Percentiles rank a stretch among this genome's conserved stretches.
These are phyloP conservation scores for Starmerella asiatica DNA, from an alignment of 805 yeast genomes.

Conservation along the genomic window DNA sequence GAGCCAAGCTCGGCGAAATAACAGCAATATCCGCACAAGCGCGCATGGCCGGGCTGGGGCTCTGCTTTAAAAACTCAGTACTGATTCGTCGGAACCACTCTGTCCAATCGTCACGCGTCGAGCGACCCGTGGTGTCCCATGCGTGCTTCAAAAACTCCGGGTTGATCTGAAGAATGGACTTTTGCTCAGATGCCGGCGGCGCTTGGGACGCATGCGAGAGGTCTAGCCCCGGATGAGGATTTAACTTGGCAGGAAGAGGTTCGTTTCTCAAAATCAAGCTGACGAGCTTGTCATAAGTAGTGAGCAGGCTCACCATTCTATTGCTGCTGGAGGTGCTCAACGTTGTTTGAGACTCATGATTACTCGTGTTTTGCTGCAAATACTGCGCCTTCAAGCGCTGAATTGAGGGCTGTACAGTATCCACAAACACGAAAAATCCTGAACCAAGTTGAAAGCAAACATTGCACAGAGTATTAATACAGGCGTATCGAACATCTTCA, in stretches of 20 bases:
- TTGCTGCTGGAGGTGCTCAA: constrained; percentile 47
- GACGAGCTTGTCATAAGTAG: constrained; percentile 65
- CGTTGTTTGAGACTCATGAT: constrained; percentile 36
- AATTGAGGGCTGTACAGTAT: constrained; percentile 21
- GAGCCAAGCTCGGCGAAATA: constrained; percentile 71
- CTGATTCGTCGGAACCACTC: constrained; percentile 88
- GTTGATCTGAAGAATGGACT: constrained; percentile 61
- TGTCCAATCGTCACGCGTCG: constrained; percentile 93
- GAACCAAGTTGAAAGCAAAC: constrained; percentile 66
- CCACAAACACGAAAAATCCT: constrained; percentile 69
- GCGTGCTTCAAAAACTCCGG: constrained; percentile 55
- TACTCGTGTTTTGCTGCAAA: constrained; percentile 4
- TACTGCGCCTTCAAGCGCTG: constrained; percentile 11
- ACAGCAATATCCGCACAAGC: constrained; percentile 87
- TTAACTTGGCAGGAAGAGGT: constrained; percentile 65
- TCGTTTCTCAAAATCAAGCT: constrained; percentile 68
- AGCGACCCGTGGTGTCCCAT: constrained; percentile 83
- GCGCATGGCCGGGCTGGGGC: constrained; percentile 86
- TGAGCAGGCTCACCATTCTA: constrained; percentile 44
- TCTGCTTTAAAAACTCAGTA: constrained; percentile 73
- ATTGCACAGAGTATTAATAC: constrained; percentile 65
- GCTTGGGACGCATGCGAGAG: constrained; percentile 24
- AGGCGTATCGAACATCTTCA: constrained; percentile 43
- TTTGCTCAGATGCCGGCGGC: constrained; percentile 45
- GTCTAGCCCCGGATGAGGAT: constrained; percentile 36